Evolutionary conservation across 768 basidiomycete species (phyloP).

Genomic region (Termitomyces sp.): DNA sequence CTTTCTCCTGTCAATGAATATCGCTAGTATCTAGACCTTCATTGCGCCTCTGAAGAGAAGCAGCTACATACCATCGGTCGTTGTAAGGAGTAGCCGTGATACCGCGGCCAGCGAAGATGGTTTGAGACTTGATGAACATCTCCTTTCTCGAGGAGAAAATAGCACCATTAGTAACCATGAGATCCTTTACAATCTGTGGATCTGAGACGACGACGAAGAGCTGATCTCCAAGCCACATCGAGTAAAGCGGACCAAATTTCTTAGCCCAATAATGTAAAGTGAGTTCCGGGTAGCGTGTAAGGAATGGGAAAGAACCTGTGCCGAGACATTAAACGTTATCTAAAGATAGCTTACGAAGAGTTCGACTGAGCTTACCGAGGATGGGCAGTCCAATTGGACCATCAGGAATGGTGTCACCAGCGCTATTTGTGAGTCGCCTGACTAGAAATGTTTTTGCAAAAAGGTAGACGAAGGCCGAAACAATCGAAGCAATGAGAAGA

Average conservation of each 20-base stretch:
- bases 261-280: slow-evolving; percentile 39
- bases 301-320: slow-evolving; percentile 33
- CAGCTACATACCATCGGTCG: slow-evolving; percentile 34
- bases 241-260: slow-evolving; percentile 40
- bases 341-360: too few species aligned
- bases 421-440: slow-evolving; percentile 9
- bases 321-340: background rate
- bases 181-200: slow-evolving; percentile 38
- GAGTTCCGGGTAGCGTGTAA: slow-evolving; percentile 39
- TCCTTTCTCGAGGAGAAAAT: slow-evolving; percentile 45
- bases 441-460: slow-evolving; percentile 8
- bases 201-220: slow-evolving; percentile 45
- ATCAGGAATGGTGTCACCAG: slow-evolving; percentile 19
- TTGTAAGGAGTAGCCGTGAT: slow-evolving; percentile 43
- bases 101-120: slow-evolving; percentile 38
- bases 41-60: background rate
- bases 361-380: too few species aligned
- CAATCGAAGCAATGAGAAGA: slow-evolving; percentile 19
- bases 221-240: slow-evolving; percentile 44
- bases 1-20: slow-evolving; percentile 30
- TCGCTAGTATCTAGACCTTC: slow-evolving; percentile 1
- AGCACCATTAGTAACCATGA: slow-evolving; percentile 41
- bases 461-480: slow-evolving; percentile 21
- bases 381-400: slow-evolving; percentile 8
- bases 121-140: slow-evolving; percentile 42